phyloP scores from a whole-genome alignment of 2,329 filamentous ascomycete species.

The Zalaria obscura region DNA sequence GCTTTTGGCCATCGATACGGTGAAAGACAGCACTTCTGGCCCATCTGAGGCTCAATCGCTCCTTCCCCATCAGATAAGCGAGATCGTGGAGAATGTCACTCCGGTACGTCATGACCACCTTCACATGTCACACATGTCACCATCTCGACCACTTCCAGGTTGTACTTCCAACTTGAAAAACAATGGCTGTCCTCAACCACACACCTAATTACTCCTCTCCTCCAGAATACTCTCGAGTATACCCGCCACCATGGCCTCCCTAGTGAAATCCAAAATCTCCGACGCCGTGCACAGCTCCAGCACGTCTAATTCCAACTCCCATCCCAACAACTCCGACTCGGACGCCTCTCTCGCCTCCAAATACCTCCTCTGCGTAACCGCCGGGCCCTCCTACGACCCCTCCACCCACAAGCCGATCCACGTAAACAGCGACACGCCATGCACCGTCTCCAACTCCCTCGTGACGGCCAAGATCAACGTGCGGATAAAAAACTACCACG shows the following conservation, averaged over 20 bases:
- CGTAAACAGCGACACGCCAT: slow-evolving; percentile 54
- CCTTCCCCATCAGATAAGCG: no score
- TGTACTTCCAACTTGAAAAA: no score
- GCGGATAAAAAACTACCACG: slow-evolving; percentile 50
- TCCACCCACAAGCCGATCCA: slow-evolving; percentile 53
- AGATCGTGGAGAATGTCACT: no score
- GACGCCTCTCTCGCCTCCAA: slow-evolving; percentile 32
- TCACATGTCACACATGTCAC: no score
- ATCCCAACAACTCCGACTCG: slow-evolving; percentile 4
- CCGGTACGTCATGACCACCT: no score
- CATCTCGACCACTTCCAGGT: no score
- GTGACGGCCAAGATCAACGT: slow-evolving; percentile 59
- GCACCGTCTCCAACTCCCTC: slow-evolving; percentile 48
- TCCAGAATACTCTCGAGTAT: no score
- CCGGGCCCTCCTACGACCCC: slow-evolving; percentile 61
- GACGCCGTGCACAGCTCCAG: neutral
- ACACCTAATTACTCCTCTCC: no score
- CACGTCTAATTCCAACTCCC: slow-evolving; percentile 4
- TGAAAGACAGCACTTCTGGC: no score
- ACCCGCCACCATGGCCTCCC: slow-evolving; percentile 9
- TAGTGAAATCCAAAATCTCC: slow-evolving; percentile 10
- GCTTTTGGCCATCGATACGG: no score
- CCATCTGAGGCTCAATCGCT: no score
- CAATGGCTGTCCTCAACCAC: no score
- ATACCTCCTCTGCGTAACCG: slow-evolving; percentile 69